Base-by-base conservation (phyloP, 495 filamentous ascomycete species). In the Neurospora hispaniola region DNA sequence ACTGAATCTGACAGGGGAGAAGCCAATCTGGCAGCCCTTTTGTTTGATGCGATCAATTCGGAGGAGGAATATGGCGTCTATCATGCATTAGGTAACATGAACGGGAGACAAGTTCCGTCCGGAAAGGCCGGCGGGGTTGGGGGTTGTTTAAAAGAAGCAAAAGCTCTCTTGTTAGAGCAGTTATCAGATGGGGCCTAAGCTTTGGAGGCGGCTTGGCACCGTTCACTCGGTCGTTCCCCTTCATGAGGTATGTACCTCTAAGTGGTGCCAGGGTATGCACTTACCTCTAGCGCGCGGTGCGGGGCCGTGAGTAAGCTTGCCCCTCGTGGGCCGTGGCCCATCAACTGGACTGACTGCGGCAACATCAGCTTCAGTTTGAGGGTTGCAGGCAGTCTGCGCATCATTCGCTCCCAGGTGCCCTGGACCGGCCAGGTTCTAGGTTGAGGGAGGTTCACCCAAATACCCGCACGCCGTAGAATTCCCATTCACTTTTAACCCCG, bases 251-350 rank as follows among this genome's bases (percentile, higher is more conserved):
- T 16, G 54, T 70, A 31, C 27, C 27, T 31, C 27, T 31, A 66
- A 66, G 54, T 72, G 72, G 70, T 41, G 44, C 46, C 62, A 71
- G 70, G 76, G 72, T 72, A 72, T 70, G 70, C 44, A 72, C 70
- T 66, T 38, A 38, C 35, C 35, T 38, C 35, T 75, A 73, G 75
- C 74, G 71, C 71, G 62, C 72, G 69, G 73, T 70, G 73, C 73
- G 78, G 77, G 77, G 74, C 78, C 75, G 74, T 82, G 78, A 81
- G 80, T 81, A 82, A 82, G 79, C 80, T 82, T 75, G 27, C 79
- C 78, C 77, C 75, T 76, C 76, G 73, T 76, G 54, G 70, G 70
- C 73, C 75, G 72, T 78, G 74, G 73, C 62, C 75, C 72, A 70
- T 71, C 54, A 62, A 62, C 54, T 62, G 27, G 54, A 62, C 54